Evolutionary conservation across 495 filamentous ascomycete species (phyloP), one percentile per base, ranked within the genome.

Genomic region (Talaromyces stipitatus): DNA sequence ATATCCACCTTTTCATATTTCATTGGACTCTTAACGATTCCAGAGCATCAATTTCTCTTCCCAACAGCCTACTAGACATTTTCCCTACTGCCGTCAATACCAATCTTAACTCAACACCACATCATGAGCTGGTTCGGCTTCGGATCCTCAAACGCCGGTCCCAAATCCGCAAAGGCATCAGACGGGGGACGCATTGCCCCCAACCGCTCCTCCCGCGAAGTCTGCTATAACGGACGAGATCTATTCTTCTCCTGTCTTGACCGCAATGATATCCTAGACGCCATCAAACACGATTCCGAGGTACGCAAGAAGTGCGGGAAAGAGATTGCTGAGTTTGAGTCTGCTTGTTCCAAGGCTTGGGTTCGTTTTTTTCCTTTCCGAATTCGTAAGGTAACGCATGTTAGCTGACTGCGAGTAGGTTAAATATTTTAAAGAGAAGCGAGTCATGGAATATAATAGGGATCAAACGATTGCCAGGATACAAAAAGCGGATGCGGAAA

Each of bases 341-440:
- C 73, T 58, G 84, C 88, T 66, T 97, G 91, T 67, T 86, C 88
- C 10, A 72, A 63, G 58, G 87, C 88, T 67, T 95, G 91, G 91
- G 90, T 95, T 72, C 56, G 86, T 75, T 56, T 50, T 27, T 22
- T 52, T 43, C 32, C 54, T 45, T 46, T 68, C 45, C 45, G 16
- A 12, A 18, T 56, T 53, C 2, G 33, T 36, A 3, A 57, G 45
- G 46, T 16, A 12, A 46, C 16, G 22, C 16, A 23, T 28, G 16
- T 14, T 46, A 26, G 36, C 41, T 54, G 47, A 45, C 27, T 32
- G 20, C 26, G 11, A 4, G 18, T 63, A 97, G 92, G 90, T 97
- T 57, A 89, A 88, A 72, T 96, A 98, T 72, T 98, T 98, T 78
- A 96, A 97, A 72, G 88, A 96, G 68, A 85, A 90, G 71, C 79